Conservation (phyloP, 345 rosid genomes). For the Citropsis articulata region DNA sequence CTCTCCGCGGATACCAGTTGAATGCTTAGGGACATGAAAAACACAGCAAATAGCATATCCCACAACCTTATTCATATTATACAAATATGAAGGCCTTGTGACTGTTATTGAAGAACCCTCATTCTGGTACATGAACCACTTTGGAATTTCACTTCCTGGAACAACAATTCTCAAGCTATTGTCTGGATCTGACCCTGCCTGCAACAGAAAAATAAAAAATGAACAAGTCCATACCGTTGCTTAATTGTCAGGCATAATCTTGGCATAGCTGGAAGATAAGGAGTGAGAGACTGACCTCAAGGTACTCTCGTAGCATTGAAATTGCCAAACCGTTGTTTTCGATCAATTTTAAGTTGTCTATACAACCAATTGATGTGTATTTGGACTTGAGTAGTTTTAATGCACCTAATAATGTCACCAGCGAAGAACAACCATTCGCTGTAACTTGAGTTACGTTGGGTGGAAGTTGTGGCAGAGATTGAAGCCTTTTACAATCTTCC, state of each 20-base stretch:
- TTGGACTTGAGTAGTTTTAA: neutral
- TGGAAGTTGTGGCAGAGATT: too few relatives aligned
- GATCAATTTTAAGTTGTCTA: slow-evolving; percentile 8
- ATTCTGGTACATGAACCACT: too few relatives aligned
- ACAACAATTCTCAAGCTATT: too few relatives aligned
- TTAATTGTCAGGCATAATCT: neutral
- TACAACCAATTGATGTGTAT: neutral
- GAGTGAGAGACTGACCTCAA: neutral
- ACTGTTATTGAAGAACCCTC: neutral
- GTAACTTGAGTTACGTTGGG: neutral
- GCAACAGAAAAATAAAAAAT: neutral
- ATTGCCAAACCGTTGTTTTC: neutral
- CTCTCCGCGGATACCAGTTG: neutral
- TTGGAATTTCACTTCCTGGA: too few relatives aligned
- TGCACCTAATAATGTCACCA: slow-evolving; percentile 13
- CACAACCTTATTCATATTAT: too few relatives aligned
- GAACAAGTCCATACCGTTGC: neutral
- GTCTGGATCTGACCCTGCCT: too few relatives aligned
- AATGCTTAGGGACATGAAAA: neutral
- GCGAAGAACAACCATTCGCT: slow-evolving; percentile 9
- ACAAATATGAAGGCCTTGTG: too few relatives aligned
- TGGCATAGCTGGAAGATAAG: neutral
- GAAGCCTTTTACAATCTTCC: slow-evolving; percentile 20
- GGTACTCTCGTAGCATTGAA: neutral
- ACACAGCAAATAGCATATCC: neutral